Conservation (phyloP, 2,329 filamentous ascomycete species). For the Aspergillus flavus region DNA sequence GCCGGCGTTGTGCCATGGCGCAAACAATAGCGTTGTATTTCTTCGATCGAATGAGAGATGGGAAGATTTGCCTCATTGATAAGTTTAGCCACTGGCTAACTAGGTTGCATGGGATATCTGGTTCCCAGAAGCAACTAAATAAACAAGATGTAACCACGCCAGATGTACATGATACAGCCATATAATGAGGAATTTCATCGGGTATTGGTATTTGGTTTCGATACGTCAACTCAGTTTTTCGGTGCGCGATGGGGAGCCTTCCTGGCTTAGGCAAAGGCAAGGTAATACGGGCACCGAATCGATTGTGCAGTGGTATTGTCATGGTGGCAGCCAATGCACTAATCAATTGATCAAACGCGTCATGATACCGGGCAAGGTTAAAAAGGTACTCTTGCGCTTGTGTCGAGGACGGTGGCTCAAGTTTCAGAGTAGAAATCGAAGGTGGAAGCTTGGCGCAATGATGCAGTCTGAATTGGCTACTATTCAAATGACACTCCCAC, state of each 20-base stretch:
- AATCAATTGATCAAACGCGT: background rate
- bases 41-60: background rate
- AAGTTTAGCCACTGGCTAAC: background rate
- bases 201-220: background rate
- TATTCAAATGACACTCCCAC: background rate
- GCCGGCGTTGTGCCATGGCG: background rate
- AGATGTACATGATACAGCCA: background rate
- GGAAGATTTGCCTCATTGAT: background rate
- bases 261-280: background rate
- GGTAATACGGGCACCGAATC: background rate
- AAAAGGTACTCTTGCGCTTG: background rate
- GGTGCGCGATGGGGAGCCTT: background rate
- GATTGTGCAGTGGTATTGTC: background rate
- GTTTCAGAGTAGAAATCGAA: too few species aligned
- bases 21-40: background rate
- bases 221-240: background rate
- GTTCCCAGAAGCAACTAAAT: background rate
- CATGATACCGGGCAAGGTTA: background rate
- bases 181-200: background rate
- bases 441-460: background rate
- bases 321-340: background rate
- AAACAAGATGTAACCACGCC: background rate
- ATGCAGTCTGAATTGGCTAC: background rate
- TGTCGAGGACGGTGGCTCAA: background rate
- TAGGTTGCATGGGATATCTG: background rate